Percentiles rank a stretch among this genome's conserved stretches.
These are phyloP conservation scores for Fusarium clavum DNA, from an alignment of 2,329 filamentous ascomycete genomes.

Conservation along the genomic window DNA sequence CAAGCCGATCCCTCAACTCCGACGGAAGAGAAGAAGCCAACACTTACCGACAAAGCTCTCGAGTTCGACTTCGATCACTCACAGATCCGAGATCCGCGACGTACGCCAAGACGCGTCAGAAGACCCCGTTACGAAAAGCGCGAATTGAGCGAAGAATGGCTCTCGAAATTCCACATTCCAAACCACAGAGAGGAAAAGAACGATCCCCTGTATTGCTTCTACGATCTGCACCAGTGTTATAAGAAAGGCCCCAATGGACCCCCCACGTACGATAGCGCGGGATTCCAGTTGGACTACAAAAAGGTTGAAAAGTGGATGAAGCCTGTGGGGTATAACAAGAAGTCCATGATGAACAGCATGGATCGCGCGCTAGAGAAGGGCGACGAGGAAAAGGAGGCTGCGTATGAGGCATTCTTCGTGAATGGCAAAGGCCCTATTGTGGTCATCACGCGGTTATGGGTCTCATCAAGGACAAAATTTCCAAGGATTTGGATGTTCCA, in stretches of 20 bases:
- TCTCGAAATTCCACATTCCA: conserved; percentile 19
- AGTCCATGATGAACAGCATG: conserved; percentile 16
- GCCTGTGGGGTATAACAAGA: conserved; percentile 24
- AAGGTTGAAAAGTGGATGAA: conserved; percentile 36
- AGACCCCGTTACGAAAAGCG: neutral
- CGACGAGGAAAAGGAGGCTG: neutral
- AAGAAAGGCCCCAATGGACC: conserved; percentile 31
- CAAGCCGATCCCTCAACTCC: neutral
- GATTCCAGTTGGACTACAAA: conserved; percentile 36
- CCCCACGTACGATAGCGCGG: conserved; percentile 25
- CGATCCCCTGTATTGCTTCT: neutral
- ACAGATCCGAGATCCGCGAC: conserved; percentile 24
- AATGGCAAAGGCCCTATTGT: conserved; percentile 2
- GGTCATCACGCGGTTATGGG: neutral
- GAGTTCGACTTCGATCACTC: conserved; percentile 34
- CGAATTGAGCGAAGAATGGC: conserved; percentile 24
- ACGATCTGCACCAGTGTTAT: conserved; percentile 31
- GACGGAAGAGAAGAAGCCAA: neutral
- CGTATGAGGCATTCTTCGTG: conserved; percentile 18
- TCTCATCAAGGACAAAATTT: conserved; percentile 34
- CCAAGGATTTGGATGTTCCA: conserved; percentile 27
- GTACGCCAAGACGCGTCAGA: conserved; percentile 28
- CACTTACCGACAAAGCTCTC: conserved; percentile 9
- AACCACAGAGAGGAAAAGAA: neutral
- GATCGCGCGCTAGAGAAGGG: neutral